Evolutionary conservation across 306 rosid genomes (phyloP).

Genomic region (Dalbergia cultrata): DNA sequence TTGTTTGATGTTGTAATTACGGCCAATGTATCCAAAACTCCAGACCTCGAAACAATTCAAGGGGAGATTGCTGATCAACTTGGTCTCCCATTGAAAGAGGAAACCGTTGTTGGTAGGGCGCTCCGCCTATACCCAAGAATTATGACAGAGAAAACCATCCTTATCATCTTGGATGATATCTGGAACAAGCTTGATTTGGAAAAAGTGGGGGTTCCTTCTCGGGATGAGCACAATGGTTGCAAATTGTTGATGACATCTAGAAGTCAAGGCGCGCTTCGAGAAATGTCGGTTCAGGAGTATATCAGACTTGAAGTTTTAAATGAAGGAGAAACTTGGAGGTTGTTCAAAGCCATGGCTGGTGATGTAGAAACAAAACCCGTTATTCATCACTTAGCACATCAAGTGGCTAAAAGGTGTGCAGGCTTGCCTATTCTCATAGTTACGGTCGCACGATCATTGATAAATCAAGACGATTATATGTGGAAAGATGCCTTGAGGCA

Average conservation of each 20-base stretch:
- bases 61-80: too few relatives aligned
- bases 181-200: background rate
- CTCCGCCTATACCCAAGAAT: background rate
- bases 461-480: background rate
- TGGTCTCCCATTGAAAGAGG: background rate
- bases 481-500: slow-evolving; percentile 8
- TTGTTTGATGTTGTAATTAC: slow-evolving; percentile 6
- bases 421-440: background rate
- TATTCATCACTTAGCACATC: background rate
- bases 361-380: background rate
- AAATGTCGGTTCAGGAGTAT: background rate
- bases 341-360: too few relatives aligned
- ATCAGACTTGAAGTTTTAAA: background rate
- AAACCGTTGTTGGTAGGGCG: background rate
- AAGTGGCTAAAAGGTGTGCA: background rate
- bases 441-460: background rate
- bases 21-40: background rate
- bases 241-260: background rate
- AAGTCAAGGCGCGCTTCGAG: background rate
- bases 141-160: too few relatives aligned
- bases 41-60: background rate
- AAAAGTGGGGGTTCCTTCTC: background rate
- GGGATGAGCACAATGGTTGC: background rate
- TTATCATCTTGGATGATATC: too few relatives aligned
- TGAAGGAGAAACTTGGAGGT: slow-evolving; percentile 10